Conservation (phyloP, 345 rosid species). For the Psidium friedrichsthalianum region DNA sequence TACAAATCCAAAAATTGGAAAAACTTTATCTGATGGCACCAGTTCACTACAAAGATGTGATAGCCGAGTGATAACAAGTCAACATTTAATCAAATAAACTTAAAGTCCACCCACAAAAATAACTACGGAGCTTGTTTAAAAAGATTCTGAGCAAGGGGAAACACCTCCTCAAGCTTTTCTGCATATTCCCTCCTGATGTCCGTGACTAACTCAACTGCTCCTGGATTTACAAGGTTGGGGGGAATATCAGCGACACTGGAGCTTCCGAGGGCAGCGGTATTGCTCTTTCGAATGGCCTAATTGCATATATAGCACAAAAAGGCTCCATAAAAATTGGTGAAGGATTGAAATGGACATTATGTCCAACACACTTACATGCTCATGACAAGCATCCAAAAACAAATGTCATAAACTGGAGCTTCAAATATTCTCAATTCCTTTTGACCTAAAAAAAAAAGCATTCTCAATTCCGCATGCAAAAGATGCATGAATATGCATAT, state of each 20-base stretch:
- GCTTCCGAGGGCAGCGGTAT: conserved; percentile 12
- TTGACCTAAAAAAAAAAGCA: no score
- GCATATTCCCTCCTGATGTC: conserved; percentile 49
- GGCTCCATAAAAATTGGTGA: background rate
- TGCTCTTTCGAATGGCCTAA: conserved; percentile 37
- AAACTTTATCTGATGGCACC: background rate
- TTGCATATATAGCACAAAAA: background rate
- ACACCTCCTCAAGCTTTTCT: conserved; percentile 38
- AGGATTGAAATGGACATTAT: background rate
- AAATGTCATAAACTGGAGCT: background rate
- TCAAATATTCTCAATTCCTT: background rate
- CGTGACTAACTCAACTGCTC: conserved; percentile 42
- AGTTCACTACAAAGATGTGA: background rate
- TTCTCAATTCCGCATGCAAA: background rate
- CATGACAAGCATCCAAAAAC: background rate
- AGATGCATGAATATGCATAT: background rate
- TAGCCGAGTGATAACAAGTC: background rate
- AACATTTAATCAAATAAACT: background rate
- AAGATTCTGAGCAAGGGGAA: background rate
- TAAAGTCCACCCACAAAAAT: background rate
- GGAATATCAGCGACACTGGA: conserved; percentile 30
- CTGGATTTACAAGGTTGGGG: conserved; percentile 43
- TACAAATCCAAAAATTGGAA: background rate
- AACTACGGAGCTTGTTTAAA: background rate
- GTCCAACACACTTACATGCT: background rate